Evolutionary conservation across 2,329 filamentous ascomycete genomes (phyloP), one percentile per base, ranked within the genome.

Genomic region (Didymella segeticola): DNA sequence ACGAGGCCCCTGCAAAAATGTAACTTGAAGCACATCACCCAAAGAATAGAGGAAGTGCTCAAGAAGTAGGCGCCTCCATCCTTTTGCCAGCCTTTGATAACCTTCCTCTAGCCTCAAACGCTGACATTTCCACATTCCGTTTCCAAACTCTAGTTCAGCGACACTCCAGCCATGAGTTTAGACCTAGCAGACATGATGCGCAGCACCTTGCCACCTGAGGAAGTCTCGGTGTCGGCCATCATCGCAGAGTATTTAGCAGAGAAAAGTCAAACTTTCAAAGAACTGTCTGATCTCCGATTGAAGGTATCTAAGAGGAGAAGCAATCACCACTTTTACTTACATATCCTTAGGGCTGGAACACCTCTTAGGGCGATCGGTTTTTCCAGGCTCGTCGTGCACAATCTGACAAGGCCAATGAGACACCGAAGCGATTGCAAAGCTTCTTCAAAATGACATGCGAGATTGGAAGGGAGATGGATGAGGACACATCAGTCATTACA

Each of bases 371-470:
- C 1, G 79, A 84, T 38, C 43, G 25, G 0, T 73, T 70, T 56
- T 84, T 83, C 62, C 39, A 70, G 42, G 68, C 63, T 3, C 78
- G 80, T 57, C 74, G 77, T 33, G 29, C 64, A 3, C 58, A 49
- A 1, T 72, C 78, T 8, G 79, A 81, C 56, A 63, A 73, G 1
- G 43, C 69, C 1, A 52, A 58, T 19, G 33, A 54, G 4, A 30
- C 15, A 31, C 26, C 12, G 17, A 58, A 66, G 6, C 50, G 31
- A 3, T 58, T 58, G 8, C 31, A 17, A 0, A 58, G 51, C 37
- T 79, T 82, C 58, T 80, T 73, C 60, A 46, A 51, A 0, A 66
- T 82, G 67, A 83, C 82, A 79, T 58, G 64, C 33, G 43, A 53
- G 1, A 80, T 84, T 29, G 79, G 66, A 1, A 14, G 66, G 2